Base-by-base conservation (phyloP, 2,329 filamentous ascomycete genomes). In the Chrysoporthe deuterocubensis region DNA sequence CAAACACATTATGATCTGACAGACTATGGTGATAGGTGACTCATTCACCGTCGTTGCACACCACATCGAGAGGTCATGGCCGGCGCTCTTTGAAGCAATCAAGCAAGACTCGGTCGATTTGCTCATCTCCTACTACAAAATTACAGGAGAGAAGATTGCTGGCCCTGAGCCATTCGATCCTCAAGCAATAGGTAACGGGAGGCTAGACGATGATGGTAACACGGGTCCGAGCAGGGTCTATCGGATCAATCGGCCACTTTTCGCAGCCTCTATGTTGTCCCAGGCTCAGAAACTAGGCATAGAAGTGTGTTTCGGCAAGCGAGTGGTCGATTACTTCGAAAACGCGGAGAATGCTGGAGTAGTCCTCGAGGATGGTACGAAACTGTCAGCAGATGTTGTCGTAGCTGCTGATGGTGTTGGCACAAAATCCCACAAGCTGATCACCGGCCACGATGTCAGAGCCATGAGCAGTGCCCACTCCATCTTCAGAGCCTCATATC, bases 321-420 rank as follows among this genome's bases (percentile, higher is more conserved):
- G 66, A 11, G 73, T 70, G 0, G 64, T 62, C 1, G 67, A 71
- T 14, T 75, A 34, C 58, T 68, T 54, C 26, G 70, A 71, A 26
- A 21, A 70, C 14, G 63, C 50, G 5, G 14, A 13, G 1, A 52
- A 46, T 14, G 69, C 62, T 1, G 65, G 69, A 1, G 56, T 71
- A 1, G 2, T 66, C 5, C 26, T 70, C 1, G 62, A 71, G 0
- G 70, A 68, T 32, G 71, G 73, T 1, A 69, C 74, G 21, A 69
- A 63, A 8, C 65, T 74, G 5, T 72, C 73, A 2, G 75, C 75
- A 26, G 75, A 77, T 37, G 67, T 77, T 7, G 69, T 78, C 2
- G 69, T 78, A 52, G 75, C 76, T 8, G 75, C 76, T 3, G 76
- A 78, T 61, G 76, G 76, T 8, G 71, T 78, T 42, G 74, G 76